phyloP scores from a whole-genome alignment of 805 yeast species.

The Metahyphopichia silvanorum region DNA sequence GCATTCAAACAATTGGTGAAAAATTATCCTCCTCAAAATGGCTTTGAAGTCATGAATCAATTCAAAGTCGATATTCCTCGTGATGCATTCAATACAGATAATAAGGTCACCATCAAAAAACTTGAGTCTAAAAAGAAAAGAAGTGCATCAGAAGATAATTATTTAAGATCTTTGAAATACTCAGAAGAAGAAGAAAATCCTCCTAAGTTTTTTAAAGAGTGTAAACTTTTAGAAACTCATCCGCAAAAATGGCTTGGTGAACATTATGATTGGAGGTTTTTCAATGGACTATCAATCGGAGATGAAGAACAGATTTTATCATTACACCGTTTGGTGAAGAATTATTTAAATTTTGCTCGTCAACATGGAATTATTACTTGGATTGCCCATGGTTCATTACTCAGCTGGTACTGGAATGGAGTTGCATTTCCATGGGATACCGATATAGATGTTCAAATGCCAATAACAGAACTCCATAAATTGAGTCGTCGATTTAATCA shows the following conservation, averaged over 20 bases:
- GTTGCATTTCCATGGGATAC: constrained; percentile 63
- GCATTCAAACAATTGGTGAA: constrained; percentile 12
- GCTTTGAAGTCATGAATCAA: constrained; percentile 2
- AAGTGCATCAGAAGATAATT: constrained; percentile 8
- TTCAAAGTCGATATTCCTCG: constrained; percentile 13
- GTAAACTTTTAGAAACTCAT: constrained; percentile 14
- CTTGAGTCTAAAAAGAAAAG: constrained; percentile 8
- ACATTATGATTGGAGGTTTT: constrained; percentile 41
- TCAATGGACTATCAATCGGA: constrained; percentile 21
- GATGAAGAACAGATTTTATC: constrained; percentile 32
- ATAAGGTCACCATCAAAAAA: constrained; percentile 10
- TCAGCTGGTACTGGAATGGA: constrained; percentile 67
- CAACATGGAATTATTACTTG: constrained; percentile 49
- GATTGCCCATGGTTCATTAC: constrained; percentile 65
- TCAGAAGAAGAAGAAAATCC: constrained; percentile 15
- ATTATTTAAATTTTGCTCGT: constrained; percentile 48
- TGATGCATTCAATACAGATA: constrained; percentile 21
- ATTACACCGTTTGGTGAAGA: constrained; percentile 50
- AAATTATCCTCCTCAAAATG: constrained; percentile 6
- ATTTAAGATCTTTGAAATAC: constrained; percentile 15
- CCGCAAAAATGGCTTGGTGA: constrained; percentile 20
- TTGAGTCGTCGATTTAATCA: constrained; percentile 49
- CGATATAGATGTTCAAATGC: constrained; percentile 65
- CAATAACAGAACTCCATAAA: constrained; percentile 43
- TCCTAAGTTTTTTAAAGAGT: constrained; percentile 28